Evolutionary conservation across 352 stramenopile species (phyloP), one percentile per base, ranked within the genome.

Genomic region (Phytopythium litorale): DNA sequence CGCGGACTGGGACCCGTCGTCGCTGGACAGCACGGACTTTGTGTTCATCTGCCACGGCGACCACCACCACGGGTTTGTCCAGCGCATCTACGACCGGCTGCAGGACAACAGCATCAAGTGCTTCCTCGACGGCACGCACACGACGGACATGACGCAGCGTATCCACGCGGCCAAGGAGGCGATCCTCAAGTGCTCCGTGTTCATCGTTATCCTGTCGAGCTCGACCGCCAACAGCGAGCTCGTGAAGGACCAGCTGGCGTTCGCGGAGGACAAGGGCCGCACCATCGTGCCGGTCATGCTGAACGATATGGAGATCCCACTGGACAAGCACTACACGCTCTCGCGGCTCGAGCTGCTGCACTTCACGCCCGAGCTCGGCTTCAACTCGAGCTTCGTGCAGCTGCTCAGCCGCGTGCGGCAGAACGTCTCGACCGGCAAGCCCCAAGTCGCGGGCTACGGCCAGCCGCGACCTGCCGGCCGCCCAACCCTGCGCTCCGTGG

Each of bases 241-340:
- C n/a, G 75, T 94, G 18, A 81, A 85, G 52, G 83, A 92, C 61
- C 85, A 94, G 60, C 66, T 92, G 21, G 84, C 83, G 53, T 92
- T 92, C 55, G 85, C 85, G 11, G 85, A 91, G 66, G 83, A 92
- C 68, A 91, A 89, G 63, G 80, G 80, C 25, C 72, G 71, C 16
- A 71, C 78, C 0, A 91, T 94, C 58, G 55, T 94, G 55, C 83
- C 83, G 1, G 76, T 94, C 42, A 77, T 92, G 78, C 72, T 90
- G 30, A 90, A 90, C 60, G 78, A 89, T 53, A 73, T 88, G 69
- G 82, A 90, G 58, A 75, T 91, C 54, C 70, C 70, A 42, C 69
- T 90, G 21, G 81, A 89, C 70, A 89, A 89, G 62, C 79, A 88
- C 53, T 93, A 93, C 60, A 87, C 82, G 28, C 76, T 93, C 11